These are phyloP conservation scores for Aspergillus wentii DNA, from an alignment of 495 filamentous ascomycete genomes.

Conservation along the genomic window DNA sequence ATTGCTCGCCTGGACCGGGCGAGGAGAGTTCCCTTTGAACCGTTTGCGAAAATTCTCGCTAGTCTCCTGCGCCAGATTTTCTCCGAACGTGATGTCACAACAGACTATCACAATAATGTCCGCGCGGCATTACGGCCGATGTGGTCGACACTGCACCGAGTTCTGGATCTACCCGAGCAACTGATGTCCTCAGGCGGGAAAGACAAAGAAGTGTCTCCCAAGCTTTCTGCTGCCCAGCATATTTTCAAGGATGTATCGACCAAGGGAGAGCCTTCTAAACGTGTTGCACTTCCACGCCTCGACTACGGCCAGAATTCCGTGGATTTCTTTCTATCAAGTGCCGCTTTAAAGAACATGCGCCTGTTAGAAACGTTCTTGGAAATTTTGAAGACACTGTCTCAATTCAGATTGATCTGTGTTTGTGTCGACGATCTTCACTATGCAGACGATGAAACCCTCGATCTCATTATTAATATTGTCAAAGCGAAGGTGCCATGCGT, in stretches of 20 bases:
- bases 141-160: slow-evolving; percentile 72
- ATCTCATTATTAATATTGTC: slow-evolving; percentile 72
- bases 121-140: slow-evolving; percentile 67
- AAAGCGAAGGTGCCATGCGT: slow-evolving; percentile 68
- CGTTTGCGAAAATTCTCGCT: slow-evolving; percentile 71
- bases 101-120: slow-evolving; percentile 71
- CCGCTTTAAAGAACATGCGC: slow-evolving; percentile 67
- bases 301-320: slow-evolving; percentile 51
- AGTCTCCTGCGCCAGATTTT: slow-evolving; percentile 87
- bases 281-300: slow-evolving; percentile 27
- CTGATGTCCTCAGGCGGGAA: slow-evolving; percentile 48
- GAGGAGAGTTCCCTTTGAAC: slow-evolving; percentile 75
- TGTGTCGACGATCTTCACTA: slow-evolving; percentile 84
- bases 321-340: slow-evolving; percentile 66
- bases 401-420: slow-evolving; percentile 75
- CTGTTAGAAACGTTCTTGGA: slow-evolving; percentile 82
- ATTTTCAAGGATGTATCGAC: slow-evolving; percentile 20
- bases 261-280: slow-evolving; percentile 31
- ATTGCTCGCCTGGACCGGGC: slow-evolving; percentile 83
- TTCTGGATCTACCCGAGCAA: slow-evolving; percentile 76
- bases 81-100: slow-evolving; percentile 81
- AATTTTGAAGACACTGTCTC: slow-evolving; percentile 71
- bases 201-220: slow-evolving; percentile 31
- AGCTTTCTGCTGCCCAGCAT: slow-evolving; percentile 21
- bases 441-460: slow-evolving; percentile 78